Percentiles rank a stretch among this genome's conserved stretches.
Evolutionary conservation across 192 early-diverging fungal species (phyloP).

Genomic region (Geosiphon pyriformis): DNA sequence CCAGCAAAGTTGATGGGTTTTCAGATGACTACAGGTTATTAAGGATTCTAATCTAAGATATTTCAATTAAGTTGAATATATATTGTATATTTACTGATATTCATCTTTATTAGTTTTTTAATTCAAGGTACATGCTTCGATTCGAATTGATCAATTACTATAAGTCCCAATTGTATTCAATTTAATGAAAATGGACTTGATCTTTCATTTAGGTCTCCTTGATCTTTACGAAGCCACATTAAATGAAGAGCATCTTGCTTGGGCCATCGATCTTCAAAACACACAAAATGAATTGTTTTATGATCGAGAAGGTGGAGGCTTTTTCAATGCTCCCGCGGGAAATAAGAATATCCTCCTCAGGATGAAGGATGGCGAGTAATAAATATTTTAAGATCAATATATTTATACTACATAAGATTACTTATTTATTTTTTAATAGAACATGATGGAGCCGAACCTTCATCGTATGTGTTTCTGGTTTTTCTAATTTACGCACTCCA

Average conservation of each 20-base stretch:
- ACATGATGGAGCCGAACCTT: slow-evolving; percentile 62
- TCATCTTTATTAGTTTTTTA: neutral
- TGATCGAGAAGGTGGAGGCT: slow-evolving; percentile 44
- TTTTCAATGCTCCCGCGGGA: slow-evolving; percentile 39
- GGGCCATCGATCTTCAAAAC: slow-evolving; percentile 54
- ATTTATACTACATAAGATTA: neutral
- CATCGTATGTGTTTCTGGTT: slow-evolving; percentile 29
- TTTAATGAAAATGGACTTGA: neutral
- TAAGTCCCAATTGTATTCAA: no score
- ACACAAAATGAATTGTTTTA: slow-evolving; percentile 53
- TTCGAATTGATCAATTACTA: no score
- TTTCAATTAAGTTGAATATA: neutral
- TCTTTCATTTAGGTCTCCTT: slow-evolving; percentile 45
- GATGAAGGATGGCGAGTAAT: slow-evolving; percentile 48
- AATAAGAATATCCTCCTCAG: slow-evolving; percentile 43
- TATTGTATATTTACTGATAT: neutral
- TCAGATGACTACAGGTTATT: slow-evolving; percentile 55
- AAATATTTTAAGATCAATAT: neutral
- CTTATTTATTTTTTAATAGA: slow-evolving; percentile 29
- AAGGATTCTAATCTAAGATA: neutral
- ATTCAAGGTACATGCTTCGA: slow-evolving; percentile 23
- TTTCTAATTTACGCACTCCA: no score
- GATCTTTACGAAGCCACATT: slow-evolving; percentile 51
- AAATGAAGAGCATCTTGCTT: slow-evolving; percentile 49
- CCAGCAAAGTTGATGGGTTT: slow-evolving; percentile 45